Percentiles rank a stretch among this genome's conserved stretches.
phyloP scores from a whole-genome alignment of 2,329 filamentous ascomycete species.

The Verruconis gallopava region DNA sequence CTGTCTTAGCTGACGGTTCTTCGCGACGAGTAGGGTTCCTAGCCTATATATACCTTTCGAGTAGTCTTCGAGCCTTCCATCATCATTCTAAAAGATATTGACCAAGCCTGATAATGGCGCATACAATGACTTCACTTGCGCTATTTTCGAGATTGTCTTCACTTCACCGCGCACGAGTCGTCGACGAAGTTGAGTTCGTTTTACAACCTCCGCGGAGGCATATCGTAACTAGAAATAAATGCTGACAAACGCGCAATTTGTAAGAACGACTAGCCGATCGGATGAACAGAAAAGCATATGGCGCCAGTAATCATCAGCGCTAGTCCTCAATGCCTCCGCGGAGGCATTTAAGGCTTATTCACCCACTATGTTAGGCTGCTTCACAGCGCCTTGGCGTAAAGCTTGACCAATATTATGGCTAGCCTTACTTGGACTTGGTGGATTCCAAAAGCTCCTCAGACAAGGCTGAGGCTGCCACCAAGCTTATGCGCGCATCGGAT shows the following conservation, averaged over 20 bases:
- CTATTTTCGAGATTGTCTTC: no score
- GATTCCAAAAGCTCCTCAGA: background rate
- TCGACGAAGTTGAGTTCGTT: constrained; percentile 4
- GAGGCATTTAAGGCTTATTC: background rate
- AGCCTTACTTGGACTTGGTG: background rate
- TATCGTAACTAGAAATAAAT: constrained; percentile 9
- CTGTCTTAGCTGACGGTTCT: constrained; percentile 10
- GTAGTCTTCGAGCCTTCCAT: constrained; percentile 10
- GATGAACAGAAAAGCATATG: no score
- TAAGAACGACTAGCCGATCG: background rate
- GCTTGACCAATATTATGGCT: no score
- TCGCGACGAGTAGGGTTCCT: constrained; percentile 10
- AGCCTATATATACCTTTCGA: constrained; percentile 12
- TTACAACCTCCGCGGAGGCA: constrained; percentile 10
- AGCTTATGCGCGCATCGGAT: background rate
- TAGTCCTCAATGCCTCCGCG: background rate
- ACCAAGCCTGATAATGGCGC: no score
- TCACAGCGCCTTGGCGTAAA: no score
- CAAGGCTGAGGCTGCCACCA: background rate
- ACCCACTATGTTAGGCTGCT: no score
- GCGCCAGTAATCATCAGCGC: no score
- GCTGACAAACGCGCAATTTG: constrained; percentile 11
- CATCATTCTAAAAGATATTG: constrained; percentile 5
- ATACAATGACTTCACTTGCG: no score
- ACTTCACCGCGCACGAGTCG: no score